A percentile compares a stretch with the other conserved stretches of the same genome.
Conservation (phyloP, 306 rosid species). For the Cajanus cajan region DNA sequence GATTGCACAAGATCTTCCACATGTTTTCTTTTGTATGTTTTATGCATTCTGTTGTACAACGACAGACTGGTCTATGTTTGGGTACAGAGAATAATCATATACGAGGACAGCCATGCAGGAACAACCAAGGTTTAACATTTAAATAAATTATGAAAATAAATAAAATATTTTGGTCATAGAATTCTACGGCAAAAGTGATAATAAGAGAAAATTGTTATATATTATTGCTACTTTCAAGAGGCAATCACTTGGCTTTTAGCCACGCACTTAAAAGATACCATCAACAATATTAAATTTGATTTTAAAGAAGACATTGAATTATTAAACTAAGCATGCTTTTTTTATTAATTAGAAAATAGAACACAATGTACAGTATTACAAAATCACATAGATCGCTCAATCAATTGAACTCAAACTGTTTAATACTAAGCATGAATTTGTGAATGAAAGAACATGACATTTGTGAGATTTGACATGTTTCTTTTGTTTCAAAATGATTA, state of each 20-base stretch:
- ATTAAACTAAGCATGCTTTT: background rate
- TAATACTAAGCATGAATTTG: no score
- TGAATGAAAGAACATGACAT: background rate
- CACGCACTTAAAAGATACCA: background rate
- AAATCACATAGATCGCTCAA: no score
- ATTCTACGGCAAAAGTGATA: background rate
- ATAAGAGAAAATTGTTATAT: background rate
- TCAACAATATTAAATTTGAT: background rate
- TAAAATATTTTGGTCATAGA: background rate
- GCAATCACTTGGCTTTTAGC: background rate
- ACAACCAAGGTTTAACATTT: background rate
- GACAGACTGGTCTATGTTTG: background rate
- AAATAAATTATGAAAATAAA: background rate
- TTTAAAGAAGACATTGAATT: background rate
- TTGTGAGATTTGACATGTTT: background rate
- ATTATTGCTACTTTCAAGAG: background rate
- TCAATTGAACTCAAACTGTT: no score
- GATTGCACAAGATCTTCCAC: slow-evolving; percentile 71
- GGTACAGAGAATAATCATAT: slow-evolving; percentile 22
- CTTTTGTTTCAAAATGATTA: background rate
- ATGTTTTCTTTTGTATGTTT: slow-evolving; percentile 49
- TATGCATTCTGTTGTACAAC: slow-evolving; percentile 26
- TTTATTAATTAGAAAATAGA: no score
- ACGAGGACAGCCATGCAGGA: background rate
- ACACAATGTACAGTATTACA: no score